Percentiles rank a stretch among this genome's conserved stretches.
These are phyloP conservation scores for Fusarium liriodendri DNA, from an alignment of 2,329 filamentous ascomycete species.

Conservation along the genomic window DNA sequence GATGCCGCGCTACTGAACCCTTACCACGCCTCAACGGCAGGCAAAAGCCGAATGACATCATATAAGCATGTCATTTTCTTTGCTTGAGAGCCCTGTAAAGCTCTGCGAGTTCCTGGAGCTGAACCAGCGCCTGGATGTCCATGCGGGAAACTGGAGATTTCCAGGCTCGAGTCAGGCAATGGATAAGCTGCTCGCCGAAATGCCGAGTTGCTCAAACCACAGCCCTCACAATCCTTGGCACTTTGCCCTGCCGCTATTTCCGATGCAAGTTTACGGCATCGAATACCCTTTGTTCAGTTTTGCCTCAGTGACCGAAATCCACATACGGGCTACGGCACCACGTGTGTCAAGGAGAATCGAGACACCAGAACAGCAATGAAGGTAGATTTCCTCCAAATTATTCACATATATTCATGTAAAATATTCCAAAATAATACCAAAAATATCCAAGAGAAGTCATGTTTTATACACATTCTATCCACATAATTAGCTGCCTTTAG, in stretches of 20 bases:
- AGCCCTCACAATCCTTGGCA: not conserved
- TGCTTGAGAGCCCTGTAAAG: not conserved
- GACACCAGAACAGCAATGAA: not conserved
- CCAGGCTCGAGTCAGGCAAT: not conserved
- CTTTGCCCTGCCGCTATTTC: not conserved
- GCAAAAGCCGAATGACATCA: conserved; percentile 31
- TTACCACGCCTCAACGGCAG: conserved; percentile 1
- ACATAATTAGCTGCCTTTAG: not conserved
- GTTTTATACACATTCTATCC: not conserved
- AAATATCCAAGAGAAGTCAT: not conserved
- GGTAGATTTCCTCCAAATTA: not conserved
- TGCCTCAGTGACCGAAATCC: not conserved
- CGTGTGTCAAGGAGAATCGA: not conserved
- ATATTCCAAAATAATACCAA: not conserved
- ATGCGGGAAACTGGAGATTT: not conserved
- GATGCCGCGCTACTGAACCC: conserved; percentile 19
- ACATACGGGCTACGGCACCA: not conserved
- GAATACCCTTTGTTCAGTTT: not conserved
- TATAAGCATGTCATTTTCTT: conserved; percentile 12
- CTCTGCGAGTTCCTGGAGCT: not conserved
- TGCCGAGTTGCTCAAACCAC: not conserved
- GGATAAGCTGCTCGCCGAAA: not conserved
- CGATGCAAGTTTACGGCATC: not conserved
- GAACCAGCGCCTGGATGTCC: not conserved
- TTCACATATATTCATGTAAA: not conserved